Conservation (phyloP, 305 asterid species). For the Galium porrigens region DNA sequence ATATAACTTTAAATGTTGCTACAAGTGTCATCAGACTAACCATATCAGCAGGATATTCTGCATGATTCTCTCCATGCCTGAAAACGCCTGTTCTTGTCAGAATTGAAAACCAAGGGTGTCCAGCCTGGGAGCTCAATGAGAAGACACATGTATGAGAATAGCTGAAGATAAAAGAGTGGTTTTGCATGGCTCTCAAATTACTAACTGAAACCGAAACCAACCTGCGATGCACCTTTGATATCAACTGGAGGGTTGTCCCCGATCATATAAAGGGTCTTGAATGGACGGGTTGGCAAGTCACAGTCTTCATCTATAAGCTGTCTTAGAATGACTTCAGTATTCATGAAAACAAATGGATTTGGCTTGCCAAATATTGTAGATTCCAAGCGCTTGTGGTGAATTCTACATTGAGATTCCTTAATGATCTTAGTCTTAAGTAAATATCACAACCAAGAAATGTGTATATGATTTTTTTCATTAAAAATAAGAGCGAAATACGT, state of each 20-base stretch:
- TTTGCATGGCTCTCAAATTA: background rate
- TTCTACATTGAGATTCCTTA: slow-evolving; percentile 21
- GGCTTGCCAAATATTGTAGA: slow-evolving; percentile 50
- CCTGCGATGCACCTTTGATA: slow-evolving; percentile 47
- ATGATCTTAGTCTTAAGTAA: slow-evolving; percentile 1
- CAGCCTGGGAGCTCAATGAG: slow-evolving; percentile 31
- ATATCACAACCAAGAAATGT: background rate
- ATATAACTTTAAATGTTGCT: background rate
- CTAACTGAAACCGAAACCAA: slow-evolving; percentile 14
- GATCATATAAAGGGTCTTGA: slow-evolving; percentile 47
- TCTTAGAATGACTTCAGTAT: slow-evolving; percentile 37
- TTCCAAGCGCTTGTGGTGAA: slow-evolving; percentile 44
- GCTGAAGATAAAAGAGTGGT: background rate
- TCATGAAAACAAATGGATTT: slow-evolving; percentile 45
- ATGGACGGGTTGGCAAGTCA: slow-evolving; percentile 19
- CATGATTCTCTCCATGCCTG: slow-evolving; percentile 38
- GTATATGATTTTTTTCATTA: background rate
- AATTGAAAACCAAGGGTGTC: slow-evolving; percentile 58
- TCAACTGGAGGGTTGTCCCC: slow-evolving; percentile 57
- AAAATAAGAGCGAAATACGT: background rate
- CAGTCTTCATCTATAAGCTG: slow-evolving; percentile 21
- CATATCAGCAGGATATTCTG: slow-evolving; percentile 49
- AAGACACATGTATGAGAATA: background rate
- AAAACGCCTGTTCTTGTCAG: slow-evolving; percentile 63
- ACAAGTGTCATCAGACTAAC: slow-evolving; percentile 21